Evolutionary conservation across 1,284 basidiomycete genomes (phyloP), one percentile per base, ranked within the genome.

Genomic region (Anthracocystis setariae): DNA sequence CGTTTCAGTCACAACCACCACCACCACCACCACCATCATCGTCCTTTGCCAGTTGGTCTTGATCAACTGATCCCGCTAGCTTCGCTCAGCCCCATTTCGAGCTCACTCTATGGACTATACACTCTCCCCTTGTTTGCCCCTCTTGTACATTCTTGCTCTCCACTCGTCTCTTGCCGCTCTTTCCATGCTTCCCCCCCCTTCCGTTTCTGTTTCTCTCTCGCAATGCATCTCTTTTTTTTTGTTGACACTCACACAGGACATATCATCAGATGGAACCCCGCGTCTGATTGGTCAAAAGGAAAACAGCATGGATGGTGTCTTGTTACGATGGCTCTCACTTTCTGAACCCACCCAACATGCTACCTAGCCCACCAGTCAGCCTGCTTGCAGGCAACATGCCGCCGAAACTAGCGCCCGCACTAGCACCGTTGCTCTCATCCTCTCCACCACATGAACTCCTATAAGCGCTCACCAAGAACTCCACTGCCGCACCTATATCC

Each of bases 381-480:
- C 29, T 12, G 5, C 48, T 20, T 13, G 23, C 15, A 39, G 21
- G 35, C 8, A 8, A 13, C 35, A n/a, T 50, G 17, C 21, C 46
- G 15, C 44, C 32, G 10, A 25, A 13, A 21, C n/a, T 32, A 35
- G 8, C 47, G 10, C 40, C 20, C 4, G 24, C 44, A 35, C 37
- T 49, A 5, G 29, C 35, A 43, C 42, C 43, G n/a, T n/a, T 4
- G 39, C 35, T 21, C n/a, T 17, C 25, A 25, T 29, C 5, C n/a
- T 20, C 23, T 21, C 46, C 2, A 38, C 37, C 60, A 12, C 51
- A 29, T 12, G 29, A 29, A 29, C 42, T 7, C 47, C 50, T 20
- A 27, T 55, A 62, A 10, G 67, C 60, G n/a, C 50, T 27, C 23
- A 54, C 61, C 48, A 70, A 39, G 21, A 64, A 70, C 38, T 53